Evolutionary conservation across 1,284 basidiomycete genomes (phyloP), one percentile per base, ranked within the genome.

Genomic region (Ceraceosorus bombacis): DNA sequence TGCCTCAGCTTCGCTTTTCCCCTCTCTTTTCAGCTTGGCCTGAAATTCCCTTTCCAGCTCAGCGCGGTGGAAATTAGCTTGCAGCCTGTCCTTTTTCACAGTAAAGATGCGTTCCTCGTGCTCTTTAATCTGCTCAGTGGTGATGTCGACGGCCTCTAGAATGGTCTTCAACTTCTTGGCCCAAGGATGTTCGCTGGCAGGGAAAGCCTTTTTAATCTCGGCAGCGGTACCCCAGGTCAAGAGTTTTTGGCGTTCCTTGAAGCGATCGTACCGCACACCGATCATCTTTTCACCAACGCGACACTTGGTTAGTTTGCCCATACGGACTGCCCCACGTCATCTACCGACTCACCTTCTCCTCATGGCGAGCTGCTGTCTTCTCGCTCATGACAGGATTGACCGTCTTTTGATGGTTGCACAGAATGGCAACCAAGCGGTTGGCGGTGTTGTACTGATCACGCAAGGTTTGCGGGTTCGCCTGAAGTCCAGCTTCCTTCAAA

Each of bases 101-200:
- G 60, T 49, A 53, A 78, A 74, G 70, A 88, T 74, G 12, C 83
- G 81, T 41, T 88, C 86, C 79, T 98, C 95, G 74, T 94, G 86
- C 66, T 84, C 82, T 54, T 81, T 85, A 63, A 97, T 85, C 80
- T 86, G 94, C 5, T 95, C 91, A 37, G 93, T 89, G 63, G 97
- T 93, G 51, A 98, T 78, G 74, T 96, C 92, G 2, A 90, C 93
- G 78, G 96, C 92, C 60, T 88, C 85, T 7, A 88, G 86, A 50
- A 73, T 68, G 61, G 72, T 71, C 15, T 81, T 80, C 15, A 46
- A 15, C 10, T 46, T 15, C 10, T 15, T 10, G 10, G 15, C 43
- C 67, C 90, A 89, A 13, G 81, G 78, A 62, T 85, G 83, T 68
- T 85, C 83, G 71, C 88, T 86, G 39, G 68, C 60, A 39, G 66